Conservation (phyloP, 371 early-diverging fungal species). For the Fennellomyces sp. region DNA sequence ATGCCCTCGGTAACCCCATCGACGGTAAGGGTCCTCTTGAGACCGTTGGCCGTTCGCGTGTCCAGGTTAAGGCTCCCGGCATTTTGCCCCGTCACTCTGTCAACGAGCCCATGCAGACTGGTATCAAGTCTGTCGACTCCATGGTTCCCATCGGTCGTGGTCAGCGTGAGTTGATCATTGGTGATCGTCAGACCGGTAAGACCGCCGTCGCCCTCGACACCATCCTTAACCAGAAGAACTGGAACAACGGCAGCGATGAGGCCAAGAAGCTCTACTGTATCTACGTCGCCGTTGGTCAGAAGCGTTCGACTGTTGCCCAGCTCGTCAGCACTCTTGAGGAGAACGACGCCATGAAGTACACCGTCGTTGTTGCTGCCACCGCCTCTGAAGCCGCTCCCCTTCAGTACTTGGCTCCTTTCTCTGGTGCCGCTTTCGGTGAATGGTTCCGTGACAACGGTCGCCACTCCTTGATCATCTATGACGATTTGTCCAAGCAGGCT, state of each 20-base stretch:
- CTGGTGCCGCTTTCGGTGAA: conserved; percentile 93
- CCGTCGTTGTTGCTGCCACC: conserved; percentile 94
- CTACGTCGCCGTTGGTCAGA: conserved; percentile 96
- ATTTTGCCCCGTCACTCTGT: conserved; percentile 97
- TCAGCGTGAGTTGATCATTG: conserved; percentile 98
- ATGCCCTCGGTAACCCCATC: conserved; percentile 97
- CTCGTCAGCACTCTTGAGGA: conserved; percentile 95
- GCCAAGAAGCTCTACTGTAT: conserved; percentile 83
- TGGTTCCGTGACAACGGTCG: conserved; percentile 97
- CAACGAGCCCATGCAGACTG: conserved; percentile 97
- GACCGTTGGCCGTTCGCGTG: conserved; percentile 81
- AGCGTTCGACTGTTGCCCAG: conserved; percentile 97
- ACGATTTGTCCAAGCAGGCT: conserved; percentile 97
- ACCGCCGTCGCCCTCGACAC: conserved; percentile 95
- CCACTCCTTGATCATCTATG: conserved; percentile 93
- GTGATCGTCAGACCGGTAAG: conserved; percentile 98
- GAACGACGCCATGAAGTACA: conserved; percentile 81
- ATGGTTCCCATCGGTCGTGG: conserved; percentile 99
- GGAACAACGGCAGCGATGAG: conserved; percentile 77
- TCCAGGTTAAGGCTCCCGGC: conserved; percentile 96
- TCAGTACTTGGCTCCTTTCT: conserved; percentile 96
- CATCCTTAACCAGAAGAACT: conserved; percentile 96
- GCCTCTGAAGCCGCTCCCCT: conserved; percentile 96
- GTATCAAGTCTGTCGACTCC: conserved; percentile 97
- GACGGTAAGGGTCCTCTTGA: conserved; percentile 95